These are phyloP conservation scores for Astrocystis sublimbata DNA, from an alignment of 495 filamentous ascomycete genomes.

Conservation along the genomic window DNA sequence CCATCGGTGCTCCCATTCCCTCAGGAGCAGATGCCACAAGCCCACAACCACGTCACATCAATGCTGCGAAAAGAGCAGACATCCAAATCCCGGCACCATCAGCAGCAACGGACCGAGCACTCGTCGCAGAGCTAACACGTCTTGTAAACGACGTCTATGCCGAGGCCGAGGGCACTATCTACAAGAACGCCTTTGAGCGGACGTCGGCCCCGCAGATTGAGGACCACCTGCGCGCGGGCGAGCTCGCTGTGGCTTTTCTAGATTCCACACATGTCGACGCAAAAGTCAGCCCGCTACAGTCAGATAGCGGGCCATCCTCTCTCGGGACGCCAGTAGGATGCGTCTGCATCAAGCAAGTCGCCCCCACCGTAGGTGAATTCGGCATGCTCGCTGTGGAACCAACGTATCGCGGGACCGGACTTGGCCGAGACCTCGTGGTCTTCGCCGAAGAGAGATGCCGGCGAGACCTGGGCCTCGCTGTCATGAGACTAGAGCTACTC, in stretches of 20 bases:
- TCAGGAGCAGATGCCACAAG: neutral
- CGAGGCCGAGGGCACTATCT: slow-evolving; percentile 28
- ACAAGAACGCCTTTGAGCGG: slow-evolving; percentile 23
- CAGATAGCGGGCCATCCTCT: neutral
- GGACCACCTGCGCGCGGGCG: slow-evolving; percentile 16
- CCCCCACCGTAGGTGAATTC: slow-evolving; percentile 18
- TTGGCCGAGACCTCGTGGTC: slow-evolving; percentile 23
- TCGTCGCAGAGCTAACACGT: slow-evolving; percentile 10
- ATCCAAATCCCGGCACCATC: slow-evolving; percentile 17
- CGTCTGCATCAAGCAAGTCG: slow-evolving; percentile 17
- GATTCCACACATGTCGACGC: neutral
- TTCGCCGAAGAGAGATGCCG: slow-evolving; percentile 26
- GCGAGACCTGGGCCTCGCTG: slow-evolving; percentile 13
- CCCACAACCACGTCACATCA: neutral
- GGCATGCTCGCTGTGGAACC: slow-evolving; percentile 24
- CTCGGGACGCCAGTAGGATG: slow-evolving; percentile 17
- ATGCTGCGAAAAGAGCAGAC: neutral
- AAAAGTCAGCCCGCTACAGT: no score
- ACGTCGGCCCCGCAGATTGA: slow-evolving; percentile 21
- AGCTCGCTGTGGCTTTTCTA: slow-evolving; percentile 22
- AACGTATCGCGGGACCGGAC: slow-evolving; percentile 17
- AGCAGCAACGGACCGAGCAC: slow-evolving; percentile 11
- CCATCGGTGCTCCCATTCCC: neutral
- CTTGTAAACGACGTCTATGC: slow-evolving; percentile 23
- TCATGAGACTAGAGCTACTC: slow-evolving; percentile 22